Base-by-base conservation (phyloP, 2,329 filamentous ascomycete genomes). In the Venturia oleaginea region DNA sequence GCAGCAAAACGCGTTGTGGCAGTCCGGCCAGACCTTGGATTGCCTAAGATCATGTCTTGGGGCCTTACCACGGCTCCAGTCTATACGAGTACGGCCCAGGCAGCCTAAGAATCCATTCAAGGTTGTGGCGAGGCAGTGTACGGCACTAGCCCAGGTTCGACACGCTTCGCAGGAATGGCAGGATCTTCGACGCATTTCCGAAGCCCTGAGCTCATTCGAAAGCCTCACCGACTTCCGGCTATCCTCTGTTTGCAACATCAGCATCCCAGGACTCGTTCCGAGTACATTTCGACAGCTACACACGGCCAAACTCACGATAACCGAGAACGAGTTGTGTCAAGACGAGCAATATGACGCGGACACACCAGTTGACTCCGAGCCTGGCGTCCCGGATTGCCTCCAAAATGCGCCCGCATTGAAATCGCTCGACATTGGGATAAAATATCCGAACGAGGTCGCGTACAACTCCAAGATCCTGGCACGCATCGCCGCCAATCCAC, bases 371-470 rank as follows among this genome's bases (percentile, higher is more conserved):
- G 32, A 30, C 30, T 22, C 30, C 24, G 17, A 55, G 15, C 17
- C 42, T n/a, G 40, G 24, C 24, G n/a, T 63, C 6, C 19, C 22
- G 7, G 42, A 27, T 38, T 63, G 46, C 37, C 62, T 63, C 15
- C 7, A 38, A 15, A 51, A 27, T 13, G 34, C 62, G 4, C 46
- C 46, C 7, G 24, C 13, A 0, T 48, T 63, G 42, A 63, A 24
- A 17, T 22, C 62, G 15, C 62, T 63, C 17, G 62, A 63, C 17
- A 2, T 63, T 17, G 46, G 11, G 4, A 57, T 63, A 17, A 51
- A 40, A 11, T 37, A 5, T 48, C 24, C 22, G 19, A 38, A 51
- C 24, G 32, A 57, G 8, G 17, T 34, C 5, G n/a, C 5, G 30
- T 63, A 54, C 32, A 24, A 27, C 19, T 63, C 62, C 4, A 24